Base-by-base conservation (phyloP, 129 eudicot genomes). In the Artemisia tridentata region DNA sequence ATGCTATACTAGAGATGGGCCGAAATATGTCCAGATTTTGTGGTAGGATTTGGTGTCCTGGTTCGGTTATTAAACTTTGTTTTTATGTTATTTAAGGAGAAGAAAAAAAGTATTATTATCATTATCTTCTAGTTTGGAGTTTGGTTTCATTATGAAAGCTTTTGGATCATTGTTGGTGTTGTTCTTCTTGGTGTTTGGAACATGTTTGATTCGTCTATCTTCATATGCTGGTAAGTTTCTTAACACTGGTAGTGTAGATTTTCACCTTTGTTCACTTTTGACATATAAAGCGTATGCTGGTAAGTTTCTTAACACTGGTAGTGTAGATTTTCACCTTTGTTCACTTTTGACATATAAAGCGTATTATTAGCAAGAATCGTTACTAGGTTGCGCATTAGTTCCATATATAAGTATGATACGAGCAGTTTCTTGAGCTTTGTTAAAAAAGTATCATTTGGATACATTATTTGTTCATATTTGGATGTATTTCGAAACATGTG, bases 91-190 rank as follows among this genome's bases (percentile, higher is more conserved):
- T 55, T 69, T 2, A 34, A 34, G 50, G 51, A 54, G 43, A 5
- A 47, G 13, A 15, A 45, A 15, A 45, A 52, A 61, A 43, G 9
- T 6, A 16, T 14, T 1, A 49, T 49, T 49, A 49, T 49, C 20
- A 45, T 48, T 20, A 7, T 52, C 45, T 34, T 67, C 17, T 12
- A 41, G 21, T 21, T 59, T 57, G 43, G 51, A 34, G 17, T 53
- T 67, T 55, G 71, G 15, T 71, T 74, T 56, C 65, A 85, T 79
- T 18, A 89, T 84, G 96, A 89, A 86, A 86, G 64, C 55, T 78
- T 76, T 80, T 84, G 84, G 90, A 61, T 64, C 82, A 15, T 83
- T 79, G 80, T 4, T 5, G 41, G 41, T 34, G 0, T 65, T 74
- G 74, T 58, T 84, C 78, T 65, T 81, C 63, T 73, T 84, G 66